Evolutionary conservation across 805 yeast species (phyloP), one percentile per base, ranked within the genome.

Genomic region (Starmerella sirachaensis): DNA sequence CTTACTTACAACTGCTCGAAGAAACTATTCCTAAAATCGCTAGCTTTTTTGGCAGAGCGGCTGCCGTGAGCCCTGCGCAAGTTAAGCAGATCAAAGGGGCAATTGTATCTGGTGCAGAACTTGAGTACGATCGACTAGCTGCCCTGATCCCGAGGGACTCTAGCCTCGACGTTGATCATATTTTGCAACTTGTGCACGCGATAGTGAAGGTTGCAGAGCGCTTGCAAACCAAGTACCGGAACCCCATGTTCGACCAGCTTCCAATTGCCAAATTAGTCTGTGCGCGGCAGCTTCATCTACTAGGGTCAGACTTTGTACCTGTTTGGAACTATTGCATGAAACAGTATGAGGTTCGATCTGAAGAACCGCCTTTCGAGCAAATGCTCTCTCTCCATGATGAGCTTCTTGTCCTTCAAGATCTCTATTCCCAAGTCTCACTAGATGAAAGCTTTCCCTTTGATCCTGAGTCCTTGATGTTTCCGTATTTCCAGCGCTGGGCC

Each of bases 201-300:
- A 65, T 81, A 16, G 63, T 74, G 7, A 57, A 58, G 3, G 65
- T 66, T 22, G 69, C 77, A 13, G 61, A 68, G 38, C 49, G 51
- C 14, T 53, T 78, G 19, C 81, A 76, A 45, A 76, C 72, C 42
- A 58, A 73, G 43, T 81, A 76, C 50, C 70, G 69, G 25, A 61
- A 59, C 29, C 78, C 83, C 0, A 56, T 81, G n/a, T 57, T 80
- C 30, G 84, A 74, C 16, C 63, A 63, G 40, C 55, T 80, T 4
- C 57, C 66, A 31, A 68, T 81, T 24, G 57, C 80, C 11, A 46
- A 45, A 29, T 37, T 59, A 4, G 57, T 59, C 0, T 47, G 57
- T 27, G 48, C 55, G 13, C 45, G 52, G 18, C 61, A 60, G 24
- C 37, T 59, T 25, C 41, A 45, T 21, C 48, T 59, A 4, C 51